Base-by-base conservation (phyloP, 139 green algal species). In the Tetraselmis chui region DNA sequence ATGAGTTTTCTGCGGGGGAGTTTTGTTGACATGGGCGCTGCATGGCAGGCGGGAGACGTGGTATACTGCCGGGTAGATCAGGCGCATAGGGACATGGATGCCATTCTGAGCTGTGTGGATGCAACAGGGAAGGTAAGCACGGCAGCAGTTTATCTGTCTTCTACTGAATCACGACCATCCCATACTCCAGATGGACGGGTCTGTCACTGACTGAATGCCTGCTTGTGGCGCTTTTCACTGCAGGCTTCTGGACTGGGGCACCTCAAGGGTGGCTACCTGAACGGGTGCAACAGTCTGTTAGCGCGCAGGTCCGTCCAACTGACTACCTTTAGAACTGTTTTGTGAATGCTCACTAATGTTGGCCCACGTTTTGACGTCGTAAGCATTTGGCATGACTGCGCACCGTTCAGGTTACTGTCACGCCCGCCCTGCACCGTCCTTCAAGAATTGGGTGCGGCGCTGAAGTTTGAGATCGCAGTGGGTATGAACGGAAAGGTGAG, bases 401-500 rank as follows among this genome's bases (percentile, higher is more conserved):
- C 86, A 28, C 86, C 88, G 0, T 80, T 91, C 0, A 32, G 80
- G n/a, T 87, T 97, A 74, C 75, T 92, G 31, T 76, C 32, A 29
- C 84, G 76, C 28, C 80, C 85, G 0, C 89, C 86, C 0, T 77
- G 84, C 1, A 78, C 91, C 0, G 86, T 94, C 67, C 80, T 95
- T 25, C 85, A 84, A 75, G 87, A 89, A 0, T 86, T 96, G 11
- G 90, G 88, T 0, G 75, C 77, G 1, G 32, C 81, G 30, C 76
- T 95, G 76, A 76, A 91, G 67, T 97, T 93, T 82, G 94, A 97
- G 85, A 26, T 95, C 29, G 93, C 91, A 0, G 87, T 94, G 30
- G 94, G 94, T 24, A 59, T 93, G 28, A 97, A 97, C 79, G 94
- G 94, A 0, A 80, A 85, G 45, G 45, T 67, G 45, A 5, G 45